phyloP scores from a whole-genome alignment of 345 rosid genomes.

The Corchorus olitorius region DNA sequence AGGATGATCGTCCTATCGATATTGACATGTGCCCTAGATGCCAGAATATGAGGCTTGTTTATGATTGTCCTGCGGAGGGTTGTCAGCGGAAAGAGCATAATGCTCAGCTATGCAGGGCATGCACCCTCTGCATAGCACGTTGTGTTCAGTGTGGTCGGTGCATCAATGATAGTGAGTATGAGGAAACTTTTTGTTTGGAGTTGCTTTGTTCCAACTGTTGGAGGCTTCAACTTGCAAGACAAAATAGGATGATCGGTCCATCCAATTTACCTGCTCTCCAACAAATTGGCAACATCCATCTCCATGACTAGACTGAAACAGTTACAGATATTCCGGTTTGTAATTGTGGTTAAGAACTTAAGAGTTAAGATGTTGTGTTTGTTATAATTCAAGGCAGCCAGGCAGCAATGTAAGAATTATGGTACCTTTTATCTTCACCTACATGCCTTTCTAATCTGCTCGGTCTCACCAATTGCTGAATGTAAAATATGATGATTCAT shows the following conservation, averaged over 20 bases:
- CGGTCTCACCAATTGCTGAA: constrained; percentile 10
- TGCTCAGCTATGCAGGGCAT: constrained; percentile 68
- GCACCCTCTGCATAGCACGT: constrained; percentile 77
- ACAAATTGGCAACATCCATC: constrained; percentile 1
- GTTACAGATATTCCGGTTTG: constrained; percentile 21
- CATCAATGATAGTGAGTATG: constrained; percentile 73
- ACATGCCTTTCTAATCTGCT: constrained; percentile 15
- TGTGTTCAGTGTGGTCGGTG: constrained; percentile 90
- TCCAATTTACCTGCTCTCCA: background rate
- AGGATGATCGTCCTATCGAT: constrained; percentile 74
- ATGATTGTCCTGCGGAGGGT: constrained; percentile 85
- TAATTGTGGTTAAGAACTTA: constrained; percentile 7
- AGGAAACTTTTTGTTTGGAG: constrained; percentile 85
- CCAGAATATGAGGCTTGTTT: constrained; percentile 69
- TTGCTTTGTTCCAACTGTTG: constrained; percentile 72
- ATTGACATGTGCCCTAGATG: constrained; percentile 92
- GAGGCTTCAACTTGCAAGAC: background rate
- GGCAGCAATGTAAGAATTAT: background rate
- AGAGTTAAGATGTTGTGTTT: background rate
- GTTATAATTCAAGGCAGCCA: background rate
- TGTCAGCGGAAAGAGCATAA: constrained; percentile 58
- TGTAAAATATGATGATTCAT: constrained; percentile 9
- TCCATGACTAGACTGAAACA: constrained; percentile 30
- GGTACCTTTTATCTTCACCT: constrained; percentile 8
- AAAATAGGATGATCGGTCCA: background rate